A percentile compares a stretch with the other conserved stretches of the same genome.
Evolutionary conservation across 2,329 filamentous ascomycete species (phyloP).

Genomic region (Colletotrichum salicis): DNA sequence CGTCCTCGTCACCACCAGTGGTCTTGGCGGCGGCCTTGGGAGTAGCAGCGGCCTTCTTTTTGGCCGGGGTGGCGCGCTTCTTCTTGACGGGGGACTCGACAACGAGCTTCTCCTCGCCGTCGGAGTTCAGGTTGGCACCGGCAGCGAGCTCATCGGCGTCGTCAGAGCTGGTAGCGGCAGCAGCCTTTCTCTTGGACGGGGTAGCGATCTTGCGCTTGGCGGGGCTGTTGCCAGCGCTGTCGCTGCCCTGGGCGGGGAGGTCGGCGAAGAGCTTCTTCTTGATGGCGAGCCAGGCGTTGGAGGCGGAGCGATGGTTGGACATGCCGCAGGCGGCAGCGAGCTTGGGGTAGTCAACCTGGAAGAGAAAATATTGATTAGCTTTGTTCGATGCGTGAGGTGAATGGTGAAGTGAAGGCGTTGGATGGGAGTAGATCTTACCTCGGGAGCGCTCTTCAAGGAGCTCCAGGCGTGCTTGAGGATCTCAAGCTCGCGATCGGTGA

Average conservation of each 20-base stretch:
- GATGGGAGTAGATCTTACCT: conserved; percentile 33
- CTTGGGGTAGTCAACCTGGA: conserved; percentile 41
- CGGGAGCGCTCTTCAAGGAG: conserved; percentile 41
- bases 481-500: conserved; percentile 40
- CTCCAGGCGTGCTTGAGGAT: conserved; percentile 40
- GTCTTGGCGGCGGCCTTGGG: background rate
- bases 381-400: background rate
- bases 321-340: conserved; percentile 39
- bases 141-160: background rate
- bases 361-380: background rate
- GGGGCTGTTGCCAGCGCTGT: conserved; percentile 24
- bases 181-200: conserved; percentile 13
- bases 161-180: background rate
- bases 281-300: conserved; percentile 40
- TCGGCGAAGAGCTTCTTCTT: conserved; percentile 41
- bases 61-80: conserved; percentile 3
- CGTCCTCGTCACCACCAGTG: background rate
- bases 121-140: background rate
- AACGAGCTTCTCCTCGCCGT: conserved; percentile 21
- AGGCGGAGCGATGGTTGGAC: conserved; percentile 39
- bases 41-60: conserved; percentile 13
- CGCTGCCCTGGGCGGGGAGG: conserved; percentile 1
- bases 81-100: conserved; percentile 29
- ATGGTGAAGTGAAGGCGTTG: background rate
- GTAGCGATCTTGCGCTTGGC: conserved; percentile 37